A percentile compares a stretch with the other conserved stretches of the same genome.
phyloP scores from a whole-genome alignment of 1,139 yeast genomes.

The Hansenula anomala region DNA sequence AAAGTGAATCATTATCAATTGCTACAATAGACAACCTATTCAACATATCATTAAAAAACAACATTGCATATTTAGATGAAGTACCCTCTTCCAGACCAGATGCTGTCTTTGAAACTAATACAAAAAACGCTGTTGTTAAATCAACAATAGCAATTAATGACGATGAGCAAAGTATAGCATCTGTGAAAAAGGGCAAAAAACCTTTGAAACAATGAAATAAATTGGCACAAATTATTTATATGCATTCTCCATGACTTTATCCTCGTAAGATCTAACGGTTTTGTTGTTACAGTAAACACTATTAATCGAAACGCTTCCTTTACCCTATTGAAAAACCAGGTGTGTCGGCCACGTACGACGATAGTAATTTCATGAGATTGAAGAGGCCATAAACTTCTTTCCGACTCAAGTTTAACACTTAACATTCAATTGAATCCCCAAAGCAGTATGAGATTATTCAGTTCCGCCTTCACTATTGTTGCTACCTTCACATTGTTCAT shows the following conservation, averaged over 20 bases:
- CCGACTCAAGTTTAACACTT: too few relatives aligned
- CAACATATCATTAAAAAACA: conserved; percentile 19
- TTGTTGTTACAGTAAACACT: too few relatives aligned
- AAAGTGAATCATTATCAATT: conserved; percentile 10
- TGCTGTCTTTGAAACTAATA: background rate
- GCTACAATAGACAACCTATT: conserved; percentile 22
- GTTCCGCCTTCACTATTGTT: conserved; percentile 10
- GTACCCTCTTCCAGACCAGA: conserved; percentile 1
- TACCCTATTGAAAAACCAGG: too few relatives aligned
- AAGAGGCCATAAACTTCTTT: too few relatives aligned
- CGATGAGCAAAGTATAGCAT: conserved; percentile 10
- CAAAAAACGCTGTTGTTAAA: background rate
- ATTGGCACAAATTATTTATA: too few relatives aligned
- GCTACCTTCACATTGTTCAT: conserved; percentile 9
- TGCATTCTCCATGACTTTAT: too few relatives aligned
- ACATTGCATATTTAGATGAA: conserved; percentile 16
- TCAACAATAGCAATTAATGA: conserved; percentile 2
- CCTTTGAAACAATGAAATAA: background rate
- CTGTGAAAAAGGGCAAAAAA: conserved; percentile 12
- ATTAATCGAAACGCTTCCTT: too few relatives aligned
- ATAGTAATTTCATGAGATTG: too few relatives aligned
- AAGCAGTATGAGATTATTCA: conserved; percentile 14
- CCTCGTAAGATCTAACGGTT: too few relatives aligned
- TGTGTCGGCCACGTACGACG: too few relatives aligned
- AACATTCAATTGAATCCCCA: too few relatives aligned